phyloP scores from a whole-genome alignment of 169 alveolate genomes.

The Babesia caballi region DNA sequence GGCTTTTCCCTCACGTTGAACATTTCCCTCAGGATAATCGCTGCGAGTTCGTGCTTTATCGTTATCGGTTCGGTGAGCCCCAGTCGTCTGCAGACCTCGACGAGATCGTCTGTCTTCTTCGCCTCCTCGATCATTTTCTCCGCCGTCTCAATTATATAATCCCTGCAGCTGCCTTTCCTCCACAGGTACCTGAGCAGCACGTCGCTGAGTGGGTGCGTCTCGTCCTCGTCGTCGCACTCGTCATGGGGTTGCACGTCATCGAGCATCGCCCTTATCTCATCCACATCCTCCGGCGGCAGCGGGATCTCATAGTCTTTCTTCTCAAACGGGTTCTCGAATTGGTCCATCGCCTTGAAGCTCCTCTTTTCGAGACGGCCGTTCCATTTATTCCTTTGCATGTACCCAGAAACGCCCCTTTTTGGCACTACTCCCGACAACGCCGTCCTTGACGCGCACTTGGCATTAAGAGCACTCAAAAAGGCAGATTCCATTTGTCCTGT shows the following conservation, averaged over 20 bases:
- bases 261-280: constrained; percentile 41
- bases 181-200: constrained; percentile 20
- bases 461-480: no score
- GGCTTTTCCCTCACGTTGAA: constrained; percentile 11
- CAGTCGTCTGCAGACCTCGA: constrained; percentile 41
- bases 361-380: no score
- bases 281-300: constrained; percentile 48
- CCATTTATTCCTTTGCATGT: no score
- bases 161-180: constrained; percentile 8
- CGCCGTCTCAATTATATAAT: background rate
- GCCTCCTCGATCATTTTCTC: background rate
- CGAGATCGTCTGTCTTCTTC: background rate
- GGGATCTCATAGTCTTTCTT: constrained; percentile 22
- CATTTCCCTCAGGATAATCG: background rate
- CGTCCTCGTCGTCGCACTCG: constrained; percentile 53
- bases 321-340: background rate
- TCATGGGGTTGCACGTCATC: constrained; percentile 19
- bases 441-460: no score
- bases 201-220: constrained; percentile 27
- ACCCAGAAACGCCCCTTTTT: no score
- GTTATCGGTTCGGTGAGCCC: constrained; percentile 19
- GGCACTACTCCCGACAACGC: no score
- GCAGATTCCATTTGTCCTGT: no score
- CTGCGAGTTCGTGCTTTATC: constrained; percentile 36
- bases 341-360: background rate